These are phyloP conservation scores for Drosera capensis DNA, from an alignment of 148 eudicot genomes.

Conservation along the genomic window DNA sequence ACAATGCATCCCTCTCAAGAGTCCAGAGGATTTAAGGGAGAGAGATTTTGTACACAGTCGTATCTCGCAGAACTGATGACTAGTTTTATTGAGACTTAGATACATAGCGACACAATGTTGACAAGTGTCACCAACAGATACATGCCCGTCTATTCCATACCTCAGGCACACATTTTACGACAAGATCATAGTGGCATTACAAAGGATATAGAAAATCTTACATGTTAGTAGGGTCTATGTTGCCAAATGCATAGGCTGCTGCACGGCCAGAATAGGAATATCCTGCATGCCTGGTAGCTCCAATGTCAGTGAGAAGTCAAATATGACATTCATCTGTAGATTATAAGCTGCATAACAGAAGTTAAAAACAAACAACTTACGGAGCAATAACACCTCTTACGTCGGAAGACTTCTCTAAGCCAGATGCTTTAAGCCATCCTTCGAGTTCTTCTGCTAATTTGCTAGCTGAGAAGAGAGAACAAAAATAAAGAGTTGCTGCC, in stretches of 20 bases:
- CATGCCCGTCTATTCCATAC: neutral
- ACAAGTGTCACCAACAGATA: too few species aligned
- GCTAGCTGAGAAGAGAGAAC: constrained; percentile 51
- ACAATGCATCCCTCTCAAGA: too few species aligned
- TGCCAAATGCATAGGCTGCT: constrained; percentile 94
- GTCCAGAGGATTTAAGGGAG: too few species aligned
- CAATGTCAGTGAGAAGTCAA: constrained; percentile 10
- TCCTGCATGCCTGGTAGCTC: constrained; percentile 80
- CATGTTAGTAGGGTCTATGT: constrained; percentile 82
- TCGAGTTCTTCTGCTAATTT: constrained; percentile 69
- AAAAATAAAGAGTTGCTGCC: too few species aligned
- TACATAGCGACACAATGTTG: too few species aligned
- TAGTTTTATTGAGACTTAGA: too few species aligned
- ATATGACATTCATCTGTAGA: neutral
- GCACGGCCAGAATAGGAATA: constrained; percentile 99
- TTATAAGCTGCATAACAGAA: neutral
- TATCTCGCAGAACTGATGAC: too few species aligned
- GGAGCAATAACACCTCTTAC: constrained; percentile 98
- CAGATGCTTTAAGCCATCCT: constrained; percentile 66
- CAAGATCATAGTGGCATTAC: too few species aligned
- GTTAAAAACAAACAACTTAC: constrained; percentile 27
- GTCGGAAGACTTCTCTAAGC: constrained; percentile 60
- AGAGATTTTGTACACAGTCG: too few species aligned
- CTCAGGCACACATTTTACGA: too few species aligned
- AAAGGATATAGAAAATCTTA: constrained; percentile 22